phyloP scores from a whole-genome alignment of 176 grass and related monocot species.

The Carex pumila region DNA sequence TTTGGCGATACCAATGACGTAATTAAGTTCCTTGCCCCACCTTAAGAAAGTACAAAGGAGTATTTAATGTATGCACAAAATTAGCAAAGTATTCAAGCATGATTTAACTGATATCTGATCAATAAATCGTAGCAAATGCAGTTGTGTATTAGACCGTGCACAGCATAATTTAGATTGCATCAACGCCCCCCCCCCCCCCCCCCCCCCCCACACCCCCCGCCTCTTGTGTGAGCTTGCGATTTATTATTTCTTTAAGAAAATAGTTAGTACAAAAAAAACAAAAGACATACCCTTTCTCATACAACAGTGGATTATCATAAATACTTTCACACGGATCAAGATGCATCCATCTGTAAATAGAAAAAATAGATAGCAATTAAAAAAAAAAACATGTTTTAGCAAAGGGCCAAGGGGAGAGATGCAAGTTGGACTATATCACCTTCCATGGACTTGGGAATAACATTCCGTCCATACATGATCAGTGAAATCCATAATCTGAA shows the following conservation, averaged over 20 bases:
- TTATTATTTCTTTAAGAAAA: neutral
- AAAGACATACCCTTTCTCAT: constrained; percentile 79
- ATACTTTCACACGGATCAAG: constrained; percentile 93
- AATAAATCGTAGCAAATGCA: neutral
- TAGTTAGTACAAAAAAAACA: neutral
- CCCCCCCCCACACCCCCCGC: too few relatives aligned
- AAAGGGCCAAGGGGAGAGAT: constrained; percentile 13
- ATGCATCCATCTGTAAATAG: constrained; percentile 92
- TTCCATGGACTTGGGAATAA: constrained; percentile 68
- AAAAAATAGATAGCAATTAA: constrained; percentile 20
- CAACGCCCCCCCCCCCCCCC: too few relatives aligned
- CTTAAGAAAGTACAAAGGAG: constrained; percentile 41
- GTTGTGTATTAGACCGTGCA: neutral
- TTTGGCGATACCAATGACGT: constrained; percentile 80
- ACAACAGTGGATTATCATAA: constrained; percentile 88
- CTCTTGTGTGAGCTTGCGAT: neutral
- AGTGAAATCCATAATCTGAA: constrained; percentile 84
- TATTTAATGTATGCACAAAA: neutral
- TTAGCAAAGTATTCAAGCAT: neutral
- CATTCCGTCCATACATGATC: constrained; percentile 98
- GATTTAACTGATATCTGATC: neutral
- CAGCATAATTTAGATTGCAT: neutral
- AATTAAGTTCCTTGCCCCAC: constrained; percentile 93
- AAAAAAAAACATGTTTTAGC: neutral
- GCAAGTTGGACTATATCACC: constrained; percentile 37